Evolutionary conservation across 768 basidiomycete genomes (phyloP).

Genomic region (Rhizopogon vesiculosus): DNA sequence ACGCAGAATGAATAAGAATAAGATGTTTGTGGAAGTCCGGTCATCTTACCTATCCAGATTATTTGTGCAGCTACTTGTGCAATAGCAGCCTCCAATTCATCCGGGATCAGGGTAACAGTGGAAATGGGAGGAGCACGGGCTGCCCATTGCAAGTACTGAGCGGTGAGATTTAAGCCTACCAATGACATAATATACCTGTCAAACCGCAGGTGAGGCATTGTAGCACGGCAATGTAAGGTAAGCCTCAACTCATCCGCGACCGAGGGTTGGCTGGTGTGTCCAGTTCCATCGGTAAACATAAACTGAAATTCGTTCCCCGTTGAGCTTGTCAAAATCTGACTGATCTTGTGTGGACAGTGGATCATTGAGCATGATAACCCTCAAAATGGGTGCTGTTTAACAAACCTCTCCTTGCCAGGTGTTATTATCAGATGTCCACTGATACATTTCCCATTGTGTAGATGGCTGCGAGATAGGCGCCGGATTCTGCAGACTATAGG

Average conservation of each 20-base stretch:
- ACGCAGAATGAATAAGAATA: neutral
- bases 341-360: neutral
- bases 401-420: neutral
- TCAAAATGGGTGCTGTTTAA: neutral
- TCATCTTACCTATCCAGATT: neutral
- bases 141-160: neutral
- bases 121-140: neutral
- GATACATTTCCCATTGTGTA: neutral
- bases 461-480: neutral
- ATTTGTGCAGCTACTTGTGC: neutral
- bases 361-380: neutral
- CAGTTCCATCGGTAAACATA: no score
- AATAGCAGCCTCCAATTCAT: neutral
- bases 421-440: neutral
- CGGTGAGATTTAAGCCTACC: neutral
- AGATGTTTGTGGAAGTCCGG: neutral
- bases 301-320: neutral
- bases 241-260: neutral
- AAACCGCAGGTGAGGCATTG: neutral
- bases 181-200: constrained; percentile 1
- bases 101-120: neutral
- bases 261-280: neutral
- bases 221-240: neutral
- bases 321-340: neutral
- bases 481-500: neutral